Base-by-base conservation (phyloP, 1,139 yeast species). In the Spathaspora sp. region DNA sequence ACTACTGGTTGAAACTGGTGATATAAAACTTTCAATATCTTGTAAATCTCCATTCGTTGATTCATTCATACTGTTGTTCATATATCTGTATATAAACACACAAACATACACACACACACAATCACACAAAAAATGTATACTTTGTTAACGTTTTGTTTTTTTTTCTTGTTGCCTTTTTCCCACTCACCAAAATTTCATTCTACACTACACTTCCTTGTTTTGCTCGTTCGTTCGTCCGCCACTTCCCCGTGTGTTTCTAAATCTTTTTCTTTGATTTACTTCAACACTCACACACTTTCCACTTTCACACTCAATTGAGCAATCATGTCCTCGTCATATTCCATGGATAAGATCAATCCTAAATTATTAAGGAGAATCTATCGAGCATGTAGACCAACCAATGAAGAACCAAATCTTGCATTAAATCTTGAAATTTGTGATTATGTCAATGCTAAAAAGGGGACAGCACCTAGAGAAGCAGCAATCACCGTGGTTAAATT, bases 371-470 rank as follows among this genome's bases (percentile, higher is more conserved):
- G 89, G 64, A 72, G 87, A 63, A 82, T 84, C 47, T 85, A 89
- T 59, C 81, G 97, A 52, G 97, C 99, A 2, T 91, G 98, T 60
- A 80, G 95, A 54, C 87, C 95, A 40, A 76, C 93, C 2, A 73
- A 88, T 47, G 77, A 80, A 45, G 97, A 91, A 67, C 98, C 99
- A 7, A 93, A 93, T 60, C 76, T 91, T 51, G 89, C 91, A 2
- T 71, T 90, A 54, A 93, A 91, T 64, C 71, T 93, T 56, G 98
- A 93, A 61, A 91, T 93, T 51, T 93, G 98, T 53, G 99, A 93
- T 66, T 78, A 86, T 58, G 84, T 93, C 65, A 93, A 93, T 63
- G 91, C 88, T 49, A 93, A 93, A 62, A 96, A 91, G 67, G 98
- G 96, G 16, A 79, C 84, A 17, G 76, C 89, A 13, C 97, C 99